Base-by-base conservation (phyloP, 2,329 filamentous ascomycete genomes). In the Talaromyces sp. region DNA sequence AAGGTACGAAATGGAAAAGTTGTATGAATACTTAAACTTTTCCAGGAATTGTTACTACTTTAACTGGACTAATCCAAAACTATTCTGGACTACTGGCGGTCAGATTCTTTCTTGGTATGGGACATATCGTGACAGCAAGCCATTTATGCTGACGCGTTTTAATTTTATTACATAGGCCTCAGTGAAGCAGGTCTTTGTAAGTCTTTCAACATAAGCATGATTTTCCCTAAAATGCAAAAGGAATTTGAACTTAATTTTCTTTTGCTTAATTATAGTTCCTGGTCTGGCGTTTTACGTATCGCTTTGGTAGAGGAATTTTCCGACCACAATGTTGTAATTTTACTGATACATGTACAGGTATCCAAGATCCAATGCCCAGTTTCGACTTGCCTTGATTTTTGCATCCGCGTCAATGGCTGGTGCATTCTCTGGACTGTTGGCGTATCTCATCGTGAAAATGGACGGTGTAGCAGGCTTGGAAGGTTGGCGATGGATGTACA, bases 361-460 rank as follows among this genome's bases (percentile, higher is more conserved):
- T 56, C 74, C 74, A 3, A 71, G 77, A 6, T 71, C 72, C 41
- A 75, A 78, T 56, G 70, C 74, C 1, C 79, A 80, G 52, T 69
- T 72, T 56, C 72, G 80, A 11, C 72, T 77, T 46, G 77, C 79
- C 5, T 67, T 81, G 1, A 77, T 80, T 68, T 81, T 81, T 65
- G 77, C 75, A 54, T 77, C 79, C 0, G 76, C 77, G 2, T 77
- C 75, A 46, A 67, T 83, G 52, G 80, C 81, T 1, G 80, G 81
- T n/a, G 80, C 79, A 1, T 80, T 84, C 54, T 78, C 77, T 1
- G 81, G 82, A 0, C 68, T 84, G 19, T 69, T 84, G 0, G 82
- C 82, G 1, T 82, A 75, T 63, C 80, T 70, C 1, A 82, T 83
- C 43, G n/a, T 52, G 29, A 54, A 57, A 50, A 76, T 80, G 72